A percentile compares a stretch with the other conserved stretches of the same genome.
Evolutionary conservation across 2,329 filamentous ascomycete species (phyloP).

Genomic region (Exophiala alcalophila): DNA sequence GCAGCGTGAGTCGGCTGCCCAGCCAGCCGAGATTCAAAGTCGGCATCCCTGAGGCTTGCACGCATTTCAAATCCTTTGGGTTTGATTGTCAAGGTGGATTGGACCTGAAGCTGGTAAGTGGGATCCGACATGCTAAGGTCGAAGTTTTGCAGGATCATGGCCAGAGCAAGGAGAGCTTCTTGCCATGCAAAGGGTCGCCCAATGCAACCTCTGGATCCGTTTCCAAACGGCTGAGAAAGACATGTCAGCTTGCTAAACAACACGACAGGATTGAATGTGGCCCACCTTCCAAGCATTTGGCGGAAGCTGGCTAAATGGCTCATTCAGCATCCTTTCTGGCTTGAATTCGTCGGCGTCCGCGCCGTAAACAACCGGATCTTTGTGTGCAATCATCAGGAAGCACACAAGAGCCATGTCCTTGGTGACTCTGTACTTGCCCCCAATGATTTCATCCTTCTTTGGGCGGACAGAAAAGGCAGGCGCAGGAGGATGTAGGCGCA

Average conservation of each 20-base stretch:
- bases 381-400: constrained; percentile 55
- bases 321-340: constrained; percentile 70
- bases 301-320: constrained; percentile 63
- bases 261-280: background rate
- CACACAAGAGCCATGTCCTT: constrained; percentile 51
- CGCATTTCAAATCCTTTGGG: constrained; percentile 60
- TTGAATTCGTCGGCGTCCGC: constrained; percentile 63
- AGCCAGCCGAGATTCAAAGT: constrained; percentile 1
- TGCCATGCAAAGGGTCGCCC: constrained; percentile 73
- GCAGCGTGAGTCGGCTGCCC: background rate
- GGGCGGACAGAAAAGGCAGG: constrained; percentile 56
- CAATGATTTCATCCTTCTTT: constrained; percentile 35
- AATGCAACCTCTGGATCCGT: constrained; percentile 68
- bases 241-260: background rate
- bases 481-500: constrained; percentile 61
- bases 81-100: constrained; percentile 41
- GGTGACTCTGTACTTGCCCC: constrained; percentile 56
- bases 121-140: constrained; percentile 63
- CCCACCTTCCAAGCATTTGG: constrained; percentile 58
- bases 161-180: constrained; percentile 61
- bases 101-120: constrained; percentile 38
- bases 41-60: constrained; percentile 38
- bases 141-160: constrained; percentile 68
- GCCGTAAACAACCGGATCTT: constrained; percentile 63
- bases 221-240: constrained; percentile 65